Evolutionary conservation across 495 filamentous ascomycete genomes (phyloP), one percentile per base, ranked within the genome.

Genomic region (Amniculicola lignicola): DNA sequence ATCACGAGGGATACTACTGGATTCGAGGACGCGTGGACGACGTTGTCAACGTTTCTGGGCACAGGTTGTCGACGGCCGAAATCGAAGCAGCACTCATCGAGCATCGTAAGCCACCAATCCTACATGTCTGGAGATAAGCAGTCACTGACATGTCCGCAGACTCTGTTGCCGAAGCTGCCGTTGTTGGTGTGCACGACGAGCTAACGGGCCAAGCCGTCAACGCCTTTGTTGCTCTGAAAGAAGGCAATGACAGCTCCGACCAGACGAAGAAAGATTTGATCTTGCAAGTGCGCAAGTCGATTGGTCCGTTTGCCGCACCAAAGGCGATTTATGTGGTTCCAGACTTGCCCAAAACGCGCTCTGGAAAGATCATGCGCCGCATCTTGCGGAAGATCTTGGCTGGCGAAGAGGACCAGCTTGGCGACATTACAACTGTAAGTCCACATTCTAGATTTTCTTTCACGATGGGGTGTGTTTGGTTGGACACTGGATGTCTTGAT

Each of bases 1-100:
- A 99, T 70, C 89, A 96, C 73, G 94, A 99, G 61, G 93, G 93
- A 45, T 97, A 97, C 77, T 97, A 97, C 81, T 97, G 94, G 94
- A 97, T 99, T 72, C 90, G 94, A 52, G 94, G 93, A 42, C 89
- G 93, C 75, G 93, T 97, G 24, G 93, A 99, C 67, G 93, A 99
- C 64, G 93, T 97, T 51, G 92, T 99, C 67, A 99, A 97, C 69
- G 93, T 99, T 44, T 90, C 85, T 56, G 93, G 93, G 25, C 94
- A 99, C 69, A 84, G 93, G 70, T 78, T 99, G 38, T 96, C 92
- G 11, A 99, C 94, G 15, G 93, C 93, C 39, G 93, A 98, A 72
- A 97, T 98, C 57, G 93, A 98, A 73, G 93, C 93, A 25, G 93
- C 93, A 16, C 80, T 98, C 33, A 82, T 98, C 57, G 93, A 97